A percentile compares a stretch with the other conserved stretches of the same genome.
These are phyloP conservation scores for Climacium dendroides DNA, from an alignment of 225 moss, liverwort and hornwort species.

Conservation along the genomic window DNA sequence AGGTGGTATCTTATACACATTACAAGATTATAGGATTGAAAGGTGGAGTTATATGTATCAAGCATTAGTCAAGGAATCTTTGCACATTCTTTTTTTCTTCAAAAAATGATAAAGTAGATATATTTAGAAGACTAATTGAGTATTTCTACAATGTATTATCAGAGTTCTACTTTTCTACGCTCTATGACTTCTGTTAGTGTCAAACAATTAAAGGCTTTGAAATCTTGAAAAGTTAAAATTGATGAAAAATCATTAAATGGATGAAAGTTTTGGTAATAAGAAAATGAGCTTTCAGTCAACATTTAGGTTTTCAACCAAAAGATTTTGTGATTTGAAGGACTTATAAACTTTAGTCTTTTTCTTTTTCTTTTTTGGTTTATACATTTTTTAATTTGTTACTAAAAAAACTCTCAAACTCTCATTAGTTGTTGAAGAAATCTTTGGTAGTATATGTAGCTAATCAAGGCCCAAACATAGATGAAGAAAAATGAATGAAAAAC, in stretches of 20 bases:
- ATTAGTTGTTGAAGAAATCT: neutral
- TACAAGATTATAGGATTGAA: neutral
- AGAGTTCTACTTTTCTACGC: accelerated
- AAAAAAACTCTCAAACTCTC: neutral
- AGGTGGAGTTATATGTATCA: neutral
- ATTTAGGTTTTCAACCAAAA: neutral
- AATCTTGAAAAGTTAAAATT: neutral
- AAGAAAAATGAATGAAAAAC: no score
- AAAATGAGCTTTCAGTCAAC: neutral
- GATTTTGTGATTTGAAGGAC: neutral
- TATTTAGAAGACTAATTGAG: neutral
- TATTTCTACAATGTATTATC: neutral
- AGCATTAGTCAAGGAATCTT: neutral
- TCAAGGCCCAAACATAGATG: no score
- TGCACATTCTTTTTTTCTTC: neutral
- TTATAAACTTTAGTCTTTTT: neutral
- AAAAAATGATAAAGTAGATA: neutral
- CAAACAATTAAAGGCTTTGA: neutral
- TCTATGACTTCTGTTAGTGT: neutral
- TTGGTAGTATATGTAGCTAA: no score
- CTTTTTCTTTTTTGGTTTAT: neutral
- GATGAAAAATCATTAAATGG: neutral
- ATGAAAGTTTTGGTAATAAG: neutral
- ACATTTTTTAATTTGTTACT: neutral
- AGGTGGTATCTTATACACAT: neutral